Evolutionary conservation across 1,284 basidiomycete genomes (phyloP), one percentile per base, ranked within the genome.

Genomic region (Sphagnurus paluster): DNA sequence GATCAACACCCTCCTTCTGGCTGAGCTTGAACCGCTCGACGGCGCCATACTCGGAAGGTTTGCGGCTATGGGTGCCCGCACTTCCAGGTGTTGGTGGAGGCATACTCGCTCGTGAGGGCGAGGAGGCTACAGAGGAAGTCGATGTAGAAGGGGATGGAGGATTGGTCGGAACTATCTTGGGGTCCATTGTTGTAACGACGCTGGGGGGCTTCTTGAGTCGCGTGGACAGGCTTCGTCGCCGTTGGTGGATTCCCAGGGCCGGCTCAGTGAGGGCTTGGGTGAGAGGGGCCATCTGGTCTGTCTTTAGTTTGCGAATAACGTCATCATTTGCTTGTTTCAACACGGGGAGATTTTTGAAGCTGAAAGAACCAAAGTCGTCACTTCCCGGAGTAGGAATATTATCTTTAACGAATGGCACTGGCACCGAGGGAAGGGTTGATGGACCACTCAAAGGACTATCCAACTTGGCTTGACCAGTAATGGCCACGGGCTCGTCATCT

Each of bases 311-410:
- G 48, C 93, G 84, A 59, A 99, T 97, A 55, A 99, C 87, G 64
- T 99, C 95, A 67, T 99, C 97, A 65, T 99, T 99, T 17, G 93
- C 94, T 67, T 98, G 94, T 72, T 99, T 99, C 63, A 99, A 74
- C 8, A 98, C 84, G 0, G 94, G 93, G 38, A 98, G 67, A 61
- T 99, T 99, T 77, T 98, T 98, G 81, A 95, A 99, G 66, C 87
- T 94, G 72, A 99, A 99, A 0, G 93, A 87, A 23, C 97, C 97
- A 69, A 99, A 99, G 59, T 98, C 96, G 57, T 96, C 93, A 57
- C 79, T 76, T 11, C 77, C 75, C 24, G 82, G 76, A 19, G 75
- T 77, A 35, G 70, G 67, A 17, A 68, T 68, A 5, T 67, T 67
- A 14, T 84, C 79, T 41, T 75, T 76, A 34, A 65, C 58, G 24